These are phyloP conservation scores for Xylaria arbuscula DNA, from an alignment of 2,329 filamentous ascomycete genomes.

Conservation along the genomic window DNA sequence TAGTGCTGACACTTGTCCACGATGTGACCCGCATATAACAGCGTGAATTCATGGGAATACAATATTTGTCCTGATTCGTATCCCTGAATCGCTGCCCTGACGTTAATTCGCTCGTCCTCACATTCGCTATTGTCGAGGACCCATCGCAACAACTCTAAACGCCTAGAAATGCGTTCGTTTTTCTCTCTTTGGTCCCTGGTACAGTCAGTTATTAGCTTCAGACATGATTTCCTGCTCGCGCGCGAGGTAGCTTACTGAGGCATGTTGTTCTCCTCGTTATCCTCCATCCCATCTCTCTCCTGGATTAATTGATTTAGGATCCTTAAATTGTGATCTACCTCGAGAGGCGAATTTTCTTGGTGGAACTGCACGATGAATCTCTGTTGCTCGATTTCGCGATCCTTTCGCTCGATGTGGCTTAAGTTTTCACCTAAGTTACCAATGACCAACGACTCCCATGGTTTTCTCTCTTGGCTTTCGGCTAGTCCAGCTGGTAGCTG, in stretches of 20 bases:
- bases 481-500: neutral
- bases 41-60: constrained; percentile 55
- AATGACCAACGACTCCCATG: constrained; percentile 50
- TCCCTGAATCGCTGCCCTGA: constrained; percentile 55
- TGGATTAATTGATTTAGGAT: constrained; percentile 44
- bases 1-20: constrained; percentile 56
- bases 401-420: constrained; percentile 52
- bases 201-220: constrained; percentile 22
- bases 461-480: constrained; percentile 37
- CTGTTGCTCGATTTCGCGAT: constrained; percentile 53
- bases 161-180: constrained; percentile 47
- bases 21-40: constrained; percentile 57
- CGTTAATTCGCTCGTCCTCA: constrained; percentile 55
- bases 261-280: constrained; percentile 51
- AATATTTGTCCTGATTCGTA: constrained; percentile 56
- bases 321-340: constrained; percentile 40
- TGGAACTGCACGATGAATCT: constrained; percentile 48
- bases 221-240: neutral
- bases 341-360: constrained; percentile 43
- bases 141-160: constrained; percentile 50
- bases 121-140: constrained; percentile 50
- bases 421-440: constrained; percentile 53
- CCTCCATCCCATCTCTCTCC: constrained; percentile 47
- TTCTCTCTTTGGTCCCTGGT: constrained; percentile 47
- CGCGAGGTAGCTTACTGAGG: constrained; percentile 42